Conservation (phyloP, 2,329 filamentous ascomycete genomes). For the Fonsecaea multimorphosa region DNA sequence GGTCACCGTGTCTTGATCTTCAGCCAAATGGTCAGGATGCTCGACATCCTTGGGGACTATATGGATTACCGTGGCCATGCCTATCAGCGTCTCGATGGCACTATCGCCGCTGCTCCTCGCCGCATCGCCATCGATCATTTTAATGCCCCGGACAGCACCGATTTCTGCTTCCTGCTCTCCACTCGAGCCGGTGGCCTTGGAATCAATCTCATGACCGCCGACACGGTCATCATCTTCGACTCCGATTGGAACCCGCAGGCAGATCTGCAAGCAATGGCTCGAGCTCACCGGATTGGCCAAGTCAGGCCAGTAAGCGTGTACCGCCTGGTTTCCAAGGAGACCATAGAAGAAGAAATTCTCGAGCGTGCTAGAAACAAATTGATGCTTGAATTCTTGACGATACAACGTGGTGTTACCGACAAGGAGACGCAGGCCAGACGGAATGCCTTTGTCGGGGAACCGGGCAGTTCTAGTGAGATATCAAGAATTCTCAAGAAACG, state of each 20-base stretch:
- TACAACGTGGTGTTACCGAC: slow-evolving; percentile 94
- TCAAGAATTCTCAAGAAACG: slow-evolving; percentile 95
- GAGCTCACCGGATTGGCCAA: slow-evolving; percentile 96
- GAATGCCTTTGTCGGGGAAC: slow-evolving; percentile 68
- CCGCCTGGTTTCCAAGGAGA: slow-evolving; percentile 95
- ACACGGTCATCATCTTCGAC: slow-evolving; percentile 97
- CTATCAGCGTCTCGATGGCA: slow-evolving; percentile 93
- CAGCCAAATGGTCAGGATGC: slow-evolving; percentile 99
- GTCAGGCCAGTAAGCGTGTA: slow-evolving; percentile 97
- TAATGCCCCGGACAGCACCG: slow-evolving; percentile 92
- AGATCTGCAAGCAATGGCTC: slow-evolving; percentile 96
- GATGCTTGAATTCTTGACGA: slow-evolving; percentile 94
- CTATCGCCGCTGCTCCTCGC: slow-evolving; percentile 84
- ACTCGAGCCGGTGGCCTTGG: slow-evolving; percentile 96
- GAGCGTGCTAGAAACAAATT: slow-evolving; percentile 97
- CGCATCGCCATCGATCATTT: slow-evolving; percentile 97
- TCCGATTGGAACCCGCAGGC: slow-evolving; percentile 99
- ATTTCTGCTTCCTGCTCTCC: slow-evolving; percentile 95
- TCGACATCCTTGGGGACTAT: slow-evolving; percentile 95
- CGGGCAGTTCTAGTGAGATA: slow-evolving; percentile 91
- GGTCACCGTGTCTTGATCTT: slow-evolving; percentile 97
- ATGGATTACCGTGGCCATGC: slow-evolving; percentile 90
- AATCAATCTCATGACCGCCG: slow-evolving; percentile 98
- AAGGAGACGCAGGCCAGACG: slow-evolving; percentile 78
- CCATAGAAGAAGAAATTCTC: slow-evolving; percentile 95